These are phyloP conservation scores for Metschnikowia lochheadii DNA, from an alignment of 805 yeast species.

Conservation along the genomic window DNA sequence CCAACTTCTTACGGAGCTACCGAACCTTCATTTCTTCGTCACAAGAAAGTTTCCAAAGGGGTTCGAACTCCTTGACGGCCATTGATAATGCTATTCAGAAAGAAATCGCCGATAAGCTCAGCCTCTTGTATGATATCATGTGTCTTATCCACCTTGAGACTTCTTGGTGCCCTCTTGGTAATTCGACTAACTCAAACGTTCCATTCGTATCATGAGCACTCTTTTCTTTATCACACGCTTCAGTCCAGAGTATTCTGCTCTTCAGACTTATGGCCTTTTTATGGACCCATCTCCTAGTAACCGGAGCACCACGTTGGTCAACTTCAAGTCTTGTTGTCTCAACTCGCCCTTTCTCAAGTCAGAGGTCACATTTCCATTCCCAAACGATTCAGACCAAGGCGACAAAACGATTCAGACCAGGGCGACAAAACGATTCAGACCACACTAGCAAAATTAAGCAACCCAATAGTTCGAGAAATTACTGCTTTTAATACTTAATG, in stretches of 20 bases:
- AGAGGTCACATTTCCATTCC: constrained; percentile 15
- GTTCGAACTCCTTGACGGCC: constrained; percentile 55
- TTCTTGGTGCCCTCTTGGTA: too few species aligned
- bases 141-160: constrained; percentile 49
- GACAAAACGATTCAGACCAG: too few species aligned
- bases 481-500: too few species aligned
- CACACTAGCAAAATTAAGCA: too few species aligned
- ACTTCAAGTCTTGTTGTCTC: constrained; percentile 62
- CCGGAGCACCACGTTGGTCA: constrained; percentile 64
- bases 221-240: too few species aligned
- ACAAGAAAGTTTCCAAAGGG: constrained; percentile 50
- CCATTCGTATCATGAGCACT: too few species aligned
- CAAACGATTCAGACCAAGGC: too few species aligned
- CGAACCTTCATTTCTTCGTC: constrained; percentile 35
- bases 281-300: constrained; percentile 86
- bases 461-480: too few species aligned
- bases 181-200: too few species aligned
- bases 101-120: constrained; percentile 32
- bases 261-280: too few species aligned
- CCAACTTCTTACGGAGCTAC: constrained; percentile 23
- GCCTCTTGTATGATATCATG: constrained; percentile 56
- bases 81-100: constrained; percentile 41
- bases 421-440: too few species aligned
- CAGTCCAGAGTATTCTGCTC: too few species aligned
- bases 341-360: constrained; percentile 44